Percentiles rank a stretch among this genome's conserved stretches.
phyloP scores from a whole-genome alignment of 2,329 filamentous ascomycete species.

The Neofusicoccum parvum region DNA sequence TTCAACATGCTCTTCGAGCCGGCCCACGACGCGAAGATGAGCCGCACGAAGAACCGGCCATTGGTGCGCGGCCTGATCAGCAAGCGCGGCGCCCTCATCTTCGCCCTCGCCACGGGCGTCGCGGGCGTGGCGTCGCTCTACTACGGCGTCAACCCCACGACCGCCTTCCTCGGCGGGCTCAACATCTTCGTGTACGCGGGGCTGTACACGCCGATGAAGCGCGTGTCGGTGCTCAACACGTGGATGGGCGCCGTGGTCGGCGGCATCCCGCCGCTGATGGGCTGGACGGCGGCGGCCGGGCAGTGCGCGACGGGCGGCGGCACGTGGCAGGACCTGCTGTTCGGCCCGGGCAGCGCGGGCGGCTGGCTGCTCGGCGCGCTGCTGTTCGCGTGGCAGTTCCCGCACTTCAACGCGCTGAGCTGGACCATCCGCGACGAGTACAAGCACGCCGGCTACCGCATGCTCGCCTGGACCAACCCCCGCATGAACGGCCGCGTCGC shows the following conservation, averaged over 20 bases:
- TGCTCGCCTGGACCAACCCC: slow-evolving; percentile 87
- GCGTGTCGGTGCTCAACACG: slow-evolving; percentile 82
- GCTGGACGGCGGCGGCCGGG: slow-evolving; percentile 92
- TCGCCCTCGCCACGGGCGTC: slow-evolving; percentile 73
- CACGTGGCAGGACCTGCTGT: slow-evolving; percentile 75
- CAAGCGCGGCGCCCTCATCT: slow-evolving; percentile 69
- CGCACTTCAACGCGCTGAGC: slow-evolving; percentile 93
- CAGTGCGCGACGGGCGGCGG: slow-evolving; percentile 65
- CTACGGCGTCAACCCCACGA: slow-evolving; percentile 91
- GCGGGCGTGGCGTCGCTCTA: slow-evolving; percentile 74
- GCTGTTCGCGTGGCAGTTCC: slow-evolving; percentile 95
- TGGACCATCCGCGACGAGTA: slow-evolving; percentile 92
- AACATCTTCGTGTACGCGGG: slow-evolving; percentile 92
- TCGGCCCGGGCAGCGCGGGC: slow-evolving; percentile 69
- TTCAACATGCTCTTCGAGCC: slow-evolving; percentile 98
- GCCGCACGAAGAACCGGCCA: slow-evolving; percentile 85
- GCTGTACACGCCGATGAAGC: slow-evolving; percentile 90
- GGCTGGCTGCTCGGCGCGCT: slow-evolving; percentile 87
- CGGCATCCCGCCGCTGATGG: slow-evolving; percentile 94
- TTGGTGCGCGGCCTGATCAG: slow-evolving; percentile 81
- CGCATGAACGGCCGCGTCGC: slow-evolving; percentile 84
- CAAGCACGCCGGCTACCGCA: slow-evolving; percentile 65
- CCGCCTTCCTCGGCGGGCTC: slow-evolving; percentile 77
- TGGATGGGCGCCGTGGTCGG: slow-evolving; percentile 94
- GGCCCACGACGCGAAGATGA: slow-evolving; percentile 88